A percentile compares a stretch with the other conserved stretches of the same genome.
phyloP scores from a whole-genome alignment of 164 flowering plant genomes.

The Magnolia officinalis region DNA sequence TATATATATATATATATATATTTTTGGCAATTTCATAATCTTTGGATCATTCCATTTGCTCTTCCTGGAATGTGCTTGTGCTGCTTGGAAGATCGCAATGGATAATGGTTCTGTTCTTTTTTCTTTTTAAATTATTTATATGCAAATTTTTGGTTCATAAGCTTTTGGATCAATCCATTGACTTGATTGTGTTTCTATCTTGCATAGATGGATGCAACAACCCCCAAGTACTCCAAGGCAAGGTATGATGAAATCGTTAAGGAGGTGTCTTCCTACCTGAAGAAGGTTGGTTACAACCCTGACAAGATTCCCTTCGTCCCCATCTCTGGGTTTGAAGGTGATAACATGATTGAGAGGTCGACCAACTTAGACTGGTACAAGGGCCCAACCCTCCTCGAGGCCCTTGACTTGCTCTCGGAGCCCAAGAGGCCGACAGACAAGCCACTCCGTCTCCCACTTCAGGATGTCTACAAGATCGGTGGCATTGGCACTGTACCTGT shows the following conservation, averaged over 20 bases:
- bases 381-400: slow-evolving; percentile 74
- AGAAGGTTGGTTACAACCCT: slow-evolving; percentile 85
- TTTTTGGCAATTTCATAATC: too few relatives aligned
- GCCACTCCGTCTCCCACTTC: slow-evolving; percentile 76
- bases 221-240: slow-evolving; percentile 70
- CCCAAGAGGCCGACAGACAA: slow-evolving; percentile 74
- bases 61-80: too few relatives aligned
- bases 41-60: too few relatives aligned
- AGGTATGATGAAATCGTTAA: slow-evolving; percentile 72
- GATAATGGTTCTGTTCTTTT: background rate
- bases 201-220: slow-evolving; percentile 67
- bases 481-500: slow-evolving; percentile 73
- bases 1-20: too few relatives aligned
- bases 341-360: slow-evolving; percentile 87
- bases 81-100: too few relatives aligned
- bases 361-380: slow-evolving; percentile 81
- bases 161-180: too few relatives aligned
- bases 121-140: background rate
- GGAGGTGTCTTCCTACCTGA: slow-evolving; percentile 75
- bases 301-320: slow-evolving; percentile 73
- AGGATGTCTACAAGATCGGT: slow-evolving; percentile 73
- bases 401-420: slow-evolving; percentile 50
- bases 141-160: too few relatives aligned
- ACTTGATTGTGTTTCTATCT: too few relatives aligned
- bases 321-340: slow-evolving; percentile 79